Conservation (phyloP, 1,139 yeast genomes). For the Geotrichum candidum region DNA sequence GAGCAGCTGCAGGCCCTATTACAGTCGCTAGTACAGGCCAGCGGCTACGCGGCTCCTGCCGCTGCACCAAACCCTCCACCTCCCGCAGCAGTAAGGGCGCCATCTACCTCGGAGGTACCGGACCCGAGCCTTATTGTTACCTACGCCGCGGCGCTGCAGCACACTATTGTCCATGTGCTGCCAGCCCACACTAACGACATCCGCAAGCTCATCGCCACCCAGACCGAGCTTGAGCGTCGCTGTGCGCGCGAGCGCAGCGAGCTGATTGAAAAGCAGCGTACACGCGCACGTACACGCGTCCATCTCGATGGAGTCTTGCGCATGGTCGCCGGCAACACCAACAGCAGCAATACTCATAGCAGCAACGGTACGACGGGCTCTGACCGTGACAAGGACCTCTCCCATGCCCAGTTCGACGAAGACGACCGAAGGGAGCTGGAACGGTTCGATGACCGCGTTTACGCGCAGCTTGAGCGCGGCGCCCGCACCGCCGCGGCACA, state of each 20-base stretch:
- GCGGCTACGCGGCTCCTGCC: neutral
- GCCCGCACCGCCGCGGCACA: constrained; percentile 20
- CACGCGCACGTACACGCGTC: neutral
- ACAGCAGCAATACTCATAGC: neutral
- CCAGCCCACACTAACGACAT: neutral
- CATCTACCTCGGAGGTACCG: neutral
- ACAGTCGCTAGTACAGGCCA: constrained; percentile 1
- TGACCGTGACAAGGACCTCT: neutral
- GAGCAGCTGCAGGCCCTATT: neutral
- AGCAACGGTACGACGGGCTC: neutral
- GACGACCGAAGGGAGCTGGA: constrained; percentile 19
- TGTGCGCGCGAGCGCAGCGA: neutral
- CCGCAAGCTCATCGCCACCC: neutral
- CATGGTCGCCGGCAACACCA: neutral
- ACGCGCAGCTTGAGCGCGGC: constrained; percentile 19
- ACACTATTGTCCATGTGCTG: neutral
- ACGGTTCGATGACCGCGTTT: constrained; percentile 22
- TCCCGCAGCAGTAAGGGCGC: neutral
- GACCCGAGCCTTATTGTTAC: neutral
- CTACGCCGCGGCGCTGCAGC: neutral
- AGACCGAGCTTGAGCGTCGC: constrained; percentile 6
- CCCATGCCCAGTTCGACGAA: neutral
- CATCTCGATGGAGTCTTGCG: neutral
- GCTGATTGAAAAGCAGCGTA: neutral
- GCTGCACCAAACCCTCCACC: neutral